phyloP scores from a whole-genome alignment of 2,329 filamentous ascomycete species.

The Hypoxylon sp. region DNA sequence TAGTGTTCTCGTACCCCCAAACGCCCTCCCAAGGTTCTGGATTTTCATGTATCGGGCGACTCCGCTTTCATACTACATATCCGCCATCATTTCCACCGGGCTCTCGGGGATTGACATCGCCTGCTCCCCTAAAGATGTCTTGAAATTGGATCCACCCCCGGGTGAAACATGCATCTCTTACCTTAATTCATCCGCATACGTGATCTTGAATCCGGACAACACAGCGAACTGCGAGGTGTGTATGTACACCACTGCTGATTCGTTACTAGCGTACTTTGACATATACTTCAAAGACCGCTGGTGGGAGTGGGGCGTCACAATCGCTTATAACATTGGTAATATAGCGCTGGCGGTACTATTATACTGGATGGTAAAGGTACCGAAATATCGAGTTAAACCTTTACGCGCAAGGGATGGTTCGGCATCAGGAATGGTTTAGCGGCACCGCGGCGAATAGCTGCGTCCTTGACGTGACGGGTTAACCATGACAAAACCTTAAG shows the following conservation, averaged over 20 bases:
- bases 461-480: too few species aligned
- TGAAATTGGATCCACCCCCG: neutral
- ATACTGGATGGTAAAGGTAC: neutral
- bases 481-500: too few species aligned
- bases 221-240: neutral
- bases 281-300: neutral
- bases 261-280: neutral
- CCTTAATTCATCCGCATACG: neutral
- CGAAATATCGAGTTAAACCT: too few species aligned
- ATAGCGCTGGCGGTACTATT: neutral
- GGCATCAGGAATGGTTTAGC: too few species aligned
- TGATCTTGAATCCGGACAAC: neutral
- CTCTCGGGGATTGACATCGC: neutral
- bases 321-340: neutral
- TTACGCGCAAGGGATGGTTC: too few species aligned
- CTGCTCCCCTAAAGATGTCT: neutral
- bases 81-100: neutral
- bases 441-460: too few species aligned
- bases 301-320: neutral
- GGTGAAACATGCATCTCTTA: neutral
- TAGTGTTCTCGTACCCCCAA: slow-evolving; percentile 29
- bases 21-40: slow-evolving; percentile 31
- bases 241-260: neutral
- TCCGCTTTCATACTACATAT: slow-evolving; percentile 34
- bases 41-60: slow-evolving; percentile 35